Evolutionary conservation across 108 stramenopile species (phyloP).

Genomic region (Nitzschia palea): DNA sequence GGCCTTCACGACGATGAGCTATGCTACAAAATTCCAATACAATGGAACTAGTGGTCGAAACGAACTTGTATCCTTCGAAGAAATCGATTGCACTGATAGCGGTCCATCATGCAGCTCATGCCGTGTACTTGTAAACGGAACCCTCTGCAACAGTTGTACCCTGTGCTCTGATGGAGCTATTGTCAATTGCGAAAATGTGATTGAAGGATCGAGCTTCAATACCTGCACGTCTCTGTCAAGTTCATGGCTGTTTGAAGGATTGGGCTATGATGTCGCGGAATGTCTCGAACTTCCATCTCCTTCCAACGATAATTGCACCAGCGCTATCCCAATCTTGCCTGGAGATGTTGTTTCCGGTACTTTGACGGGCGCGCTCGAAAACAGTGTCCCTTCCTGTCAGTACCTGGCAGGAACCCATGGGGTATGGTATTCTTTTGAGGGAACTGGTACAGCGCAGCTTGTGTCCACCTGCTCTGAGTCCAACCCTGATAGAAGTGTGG

Average conservation of each 20-base stretch:
- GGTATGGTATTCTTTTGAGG: slow-evolving; percentile 16
- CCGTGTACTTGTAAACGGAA: not conserved
- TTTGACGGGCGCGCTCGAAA: not conserved
- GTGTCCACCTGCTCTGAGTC: slow-evolving; percentile 5
- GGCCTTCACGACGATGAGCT: not conserved
- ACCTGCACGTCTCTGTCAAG: not conserved
- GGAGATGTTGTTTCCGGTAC: not conserved
- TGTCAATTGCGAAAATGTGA: not conserved
- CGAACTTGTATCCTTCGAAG: not conserved
- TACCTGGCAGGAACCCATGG: not conserved
- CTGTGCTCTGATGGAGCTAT: not conserved
- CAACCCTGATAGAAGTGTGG: not conserved
- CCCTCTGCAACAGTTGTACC: not conserved
- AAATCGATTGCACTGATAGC: not conserved
- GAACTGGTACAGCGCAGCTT: slow-evolving; percentile 6
- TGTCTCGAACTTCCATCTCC: not conserved
- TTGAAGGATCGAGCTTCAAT: not conserved
- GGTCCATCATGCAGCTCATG: not conserved
- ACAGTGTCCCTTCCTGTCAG: not conserved
- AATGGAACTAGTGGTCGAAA: not conserved
- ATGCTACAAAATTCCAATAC: not conserved
- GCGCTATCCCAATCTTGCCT: not conserved
- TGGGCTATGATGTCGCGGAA: not conserved
- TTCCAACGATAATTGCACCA: not conserved
- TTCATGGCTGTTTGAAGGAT: not conserved